Conservation (phyloP, 345 rosid species). For the Eucalyptus lansdowneana region DNA sequence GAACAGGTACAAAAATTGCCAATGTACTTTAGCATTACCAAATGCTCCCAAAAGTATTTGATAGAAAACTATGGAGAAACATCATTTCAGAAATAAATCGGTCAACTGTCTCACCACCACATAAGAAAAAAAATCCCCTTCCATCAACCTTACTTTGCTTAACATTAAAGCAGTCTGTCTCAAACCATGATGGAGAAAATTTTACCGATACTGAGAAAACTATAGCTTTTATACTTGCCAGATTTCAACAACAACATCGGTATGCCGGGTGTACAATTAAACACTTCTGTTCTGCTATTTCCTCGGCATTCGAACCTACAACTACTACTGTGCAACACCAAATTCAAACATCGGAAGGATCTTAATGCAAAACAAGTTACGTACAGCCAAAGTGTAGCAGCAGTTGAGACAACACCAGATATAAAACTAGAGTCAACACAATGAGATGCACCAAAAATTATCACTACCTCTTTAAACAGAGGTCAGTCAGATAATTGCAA, state of each 20-base stretch:
- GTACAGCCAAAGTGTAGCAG: background rate
- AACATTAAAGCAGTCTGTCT: background rate
- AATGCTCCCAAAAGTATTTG: background rate
- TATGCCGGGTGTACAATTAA: background rate
- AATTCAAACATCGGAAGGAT: background rate
- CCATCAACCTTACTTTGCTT: background rate
- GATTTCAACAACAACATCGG: background rate
- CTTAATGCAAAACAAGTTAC: background rate
- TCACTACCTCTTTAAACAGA: background rate
- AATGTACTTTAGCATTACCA: background rate
- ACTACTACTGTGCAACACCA: background rate
- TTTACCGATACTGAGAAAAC: background rate
- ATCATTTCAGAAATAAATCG: background rate
- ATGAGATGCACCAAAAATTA: background rate
- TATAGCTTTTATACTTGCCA: background rate
- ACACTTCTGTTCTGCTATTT: background rate
- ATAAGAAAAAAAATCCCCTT: background rate
- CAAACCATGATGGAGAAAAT: slow-evolving; percentile 17
- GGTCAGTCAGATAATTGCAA: background rate
- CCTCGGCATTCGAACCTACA: background rate
- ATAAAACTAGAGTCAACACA: background rate
- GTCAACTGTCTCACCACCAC: background rate
- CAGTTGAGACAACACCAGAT: background rate
- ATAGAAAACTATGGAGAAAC: background rate
- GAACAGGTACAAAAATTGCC: background rate